Base-by-base conservation (phyloP, 73 alveolate species). In the Symbiodinium pilosum region DNA sequence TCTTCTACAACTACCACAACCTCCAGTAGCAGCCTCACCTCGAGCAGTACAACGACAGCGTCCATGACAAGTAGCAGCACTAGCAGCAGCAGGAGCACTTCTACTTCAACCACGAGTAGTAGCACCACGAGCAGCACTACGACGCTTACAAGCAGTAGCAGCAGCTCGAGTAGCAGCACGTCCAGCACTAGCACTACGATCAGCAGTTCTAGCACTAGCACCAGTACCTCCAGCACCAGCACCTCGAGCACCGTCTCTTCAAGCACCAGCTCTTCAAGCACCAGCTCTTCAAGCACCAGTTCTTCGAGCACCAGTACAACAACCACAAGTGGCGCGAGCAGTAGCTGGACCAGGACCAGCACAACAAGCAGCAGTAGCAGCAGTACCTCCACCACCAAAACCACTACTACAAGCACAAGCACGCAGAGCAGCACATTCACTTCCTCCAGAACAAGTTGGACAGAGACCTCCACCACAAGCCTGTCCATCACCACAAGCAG, bases 401-500 rank as follows among this genome's bases (percentile, higher is more conserved):
- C 39, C 77, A 64, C 77, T 36, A 64, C 39, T 64, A 36, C 20
- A 5, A 64, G 77, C 77, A 64, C 77, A 32, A 64, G 77, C 77
- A 64, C 77, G 77, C 21, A 32, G 77, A 64, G 77, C 8, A 64
- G 77, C 77, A 64, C n/a, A n/a, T n/a, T n/a, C n/a, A n/a, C n/a
- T 32, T 26, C 77, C 77, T 21, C 77, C 21, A 64, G 77, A 36
- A 64, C 77, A 14, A 64, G 77, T 64, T 64, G 77, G 77, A 64
- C 77, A 14, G 28, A 36, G 77, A 64, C 77, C 77, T 64, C 77
- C 77, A 64, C 39, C 77, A 64, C 77, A 64, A 64, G 20, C 77
- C 28, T 64, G 77, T 64, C 77, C 41, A 64, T 32, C 77, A 64
- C 77, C 77, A 64, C 77, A 32, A 64, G 77, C 77, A 64, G 77